A percentile compares a stretch with the other conserved stretches of the same genome.
Conservation (phyloP, 129 eudicot species). For the Pulicaria dysenterica region DNA sequence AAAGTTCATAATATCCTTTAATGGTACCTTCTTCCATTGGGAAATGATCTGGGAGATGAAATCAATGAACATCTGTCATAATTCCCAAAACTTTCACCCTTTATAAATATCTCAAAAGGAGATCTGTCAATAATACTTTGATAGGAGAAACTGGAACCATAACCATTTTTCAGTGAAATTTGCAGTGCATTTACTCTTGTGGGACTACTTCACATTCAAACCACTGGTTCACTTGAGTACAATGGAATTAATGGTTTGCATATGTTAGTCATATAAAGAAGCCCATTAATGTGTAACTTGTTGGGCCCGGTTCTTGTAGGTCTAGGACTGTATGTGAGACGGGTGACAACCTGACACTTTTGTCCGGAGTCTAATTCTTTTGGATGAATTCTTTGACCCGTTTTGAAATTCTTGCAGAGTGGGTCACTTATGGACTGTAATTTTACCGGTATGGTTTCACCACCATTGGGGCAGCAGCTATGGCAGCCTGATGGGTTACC, state of each 20-base stretch:
- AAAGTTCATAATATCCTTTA: slow-evolving; percentile 5
- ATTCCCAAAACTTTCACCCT: slow-evolving; percentile 24
- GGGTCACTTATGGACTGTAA: slow-evolving; percentile 62
- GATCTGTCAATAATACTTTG: slow-evolving; percentile 29
- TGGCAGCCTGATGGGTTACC: slow-evolving; percentile 58
- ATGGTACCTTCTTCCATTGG: slow-evolving; percentile 19
- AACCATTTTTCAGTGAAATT: neutral
- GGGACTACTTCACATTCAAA: slow-evolving; percentile 31
- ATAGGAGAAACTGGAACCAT: slow-evolving; percentile 27
- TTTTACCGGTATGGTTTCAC: slow-evolving; percentile 54
- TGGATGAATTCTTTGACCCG: slow-evolving; percentile 21
- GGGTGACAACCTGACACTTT: slow-evolving; percentile 21
- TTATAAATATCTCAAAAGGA: slow-evolving; percentile 31
- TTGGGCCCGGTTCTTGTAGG: slow-evolving; percentile 19
- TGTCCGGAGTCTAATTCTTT: slow-evolving; percentile 22
- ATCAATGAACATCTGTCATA: slow-evolving; percentile 34
- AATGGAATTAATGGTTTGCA: slow-evolving; percentile 26
- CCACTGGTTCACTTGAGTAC: slow-evolving; percentile 30
- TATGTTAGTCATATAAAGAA: slow-evolving; percentile 25
- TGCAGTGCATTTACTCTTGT: slow-evolving; percentile 38
- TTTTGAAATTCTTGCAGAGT: slow-evolving; percentile 40
- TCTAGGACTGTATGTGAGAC: slow-evolving; percentile 23
- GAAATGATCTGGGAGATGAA: slow-evolving; percentile 21
- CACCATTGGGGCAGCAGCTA: slow-evolving; percentile 51
- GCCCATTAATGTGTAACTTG: slow-evolving; percentile 24